These are phyloP conservation scores for grape (Vitis vinifera) DNA, from an alignment of 164 flowering plant species.

Conservation along the genomic window DNA sequence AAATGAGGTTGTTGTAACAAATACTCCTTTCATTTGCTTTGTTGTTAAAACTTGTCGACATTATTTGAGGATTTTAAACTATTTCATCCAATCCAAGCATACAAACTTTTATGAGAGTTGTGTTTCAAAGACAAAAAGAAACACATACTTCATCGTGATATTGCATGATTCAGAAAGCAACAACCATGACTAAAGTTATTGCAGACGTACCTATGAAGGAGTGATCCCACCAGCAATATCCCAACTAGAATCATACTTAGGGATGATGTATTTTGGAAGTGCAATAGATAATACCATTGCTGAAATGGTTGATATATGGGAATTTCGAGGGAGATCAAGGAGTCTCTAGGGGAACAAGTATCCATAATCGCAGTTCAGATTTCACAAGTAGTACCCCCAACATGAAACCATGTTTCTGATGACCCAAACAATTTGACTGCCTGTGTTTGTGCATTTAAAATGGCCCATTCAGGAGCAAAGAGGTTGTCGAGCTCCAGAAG, in stretches of 20 bases:
- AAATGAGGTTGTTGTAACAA: too few species aligned
- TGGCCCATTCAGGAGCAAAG: conserved; percentile 37
- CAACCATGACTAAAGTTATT: not conserved
- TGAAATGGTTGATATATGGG: conserved; percentile 39
- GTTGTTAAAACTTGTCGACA: too few species aligned
- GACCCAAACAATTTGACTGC: conserved; percentile 41
- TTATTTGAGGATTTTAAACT: too few species aligned
- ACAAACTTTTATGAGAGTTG: too few species aligned
- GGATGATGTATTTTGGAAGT: conserved; percentile 36
- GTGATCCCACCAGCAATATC: conserved; percentile 36
- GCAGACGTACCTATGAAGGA: conserved; percentile 22
- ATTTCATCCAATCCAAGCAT: too few species aligned
- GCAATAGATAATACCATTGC: conserved; percentile 44
- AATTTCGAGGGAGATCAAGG: conserved; percentile 41
- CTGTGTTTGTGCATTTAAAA: conserved; percentile 34
- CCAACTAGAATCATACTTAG: conserved; percentile 32
- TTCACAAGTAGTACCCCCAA: conserved; percentile 46
- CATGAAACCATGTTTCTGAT: conserved; percentile 48
- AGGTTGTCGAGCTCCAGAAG: conserved; percentile 46
- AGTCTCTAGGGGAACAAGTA: conserved; percentile 41
- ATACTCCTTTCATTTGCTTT: too few species aligned
- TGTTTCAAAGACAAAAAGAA: too few species aligned
- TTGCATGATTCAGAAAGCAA: too few species aligned
- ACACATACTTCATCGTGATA: too few species aligned
- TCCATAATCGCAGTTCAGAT: conserved; percentile 44